phyloP scores from a whole-genome alignment of 1,139 yeast species.

The Maudiozyma humilis region DNA sequence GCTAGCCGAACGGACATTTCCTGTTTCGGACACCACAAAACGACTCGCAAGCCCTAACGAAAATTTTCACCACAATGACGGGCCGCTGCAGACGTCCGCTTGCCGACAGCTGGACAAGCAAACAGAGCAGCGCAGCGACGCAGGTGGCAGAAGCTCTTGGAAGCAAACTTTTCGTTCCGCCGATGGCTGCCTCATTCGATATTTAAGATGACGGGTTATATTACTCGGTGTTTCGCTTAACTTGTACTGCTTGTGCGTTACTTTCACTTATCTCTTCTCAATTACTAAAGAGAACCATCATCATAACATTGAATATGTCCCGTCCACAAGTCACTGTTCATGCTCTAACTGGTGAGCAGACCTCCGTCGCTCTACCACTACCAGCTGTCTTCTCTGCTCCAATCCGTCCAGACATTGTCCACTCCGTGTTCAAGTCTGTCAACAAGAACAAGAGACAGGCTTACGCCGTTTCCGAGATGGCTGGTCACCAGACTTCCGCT shows the following conservation, averaged over 20 bases:
- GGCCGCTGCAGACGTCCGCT: not conserved
- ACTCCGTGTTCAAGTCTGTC: slow-evolving; percentile 95
- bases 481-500: slow-evolving; percentile 99
- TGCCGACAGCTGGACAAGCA: no score
- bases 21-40: not conserved
- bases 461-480: slow-evolving; percentile 97
- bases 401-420: slow-evolving; percentile 98
- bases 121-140: no score
- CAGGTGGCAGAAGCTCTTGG: not conserved
- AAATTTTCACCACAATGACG: not conserved
- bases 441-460: slow-evolving; percentile 99
- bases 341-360: slow-evolving; percentile 79
- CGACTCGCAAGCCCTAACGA: not conserved
- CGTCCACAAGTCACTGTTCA: slow-evolving; percentile 97
- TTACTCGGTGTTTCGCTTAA: no score
- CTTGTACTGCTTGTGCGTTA: not conserved
- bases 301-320: slow-evolving; percentile 41
- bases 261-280: not conserved
- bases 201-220: no score
- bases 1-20: no score
- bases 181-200: no score
- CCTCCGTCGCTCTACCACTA: slow-evolving; percentile 78
- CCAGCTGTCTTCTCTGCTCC: slow-evolving; percentile 99
- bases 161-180: not conserved
- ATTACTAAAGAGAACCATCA: slow-evolving; percentile 9